Evolutionary conservation across 2,329 filamentous ascomycete species (phyloP).

Genomic region (Monosporascus cannonballus): DNA sequence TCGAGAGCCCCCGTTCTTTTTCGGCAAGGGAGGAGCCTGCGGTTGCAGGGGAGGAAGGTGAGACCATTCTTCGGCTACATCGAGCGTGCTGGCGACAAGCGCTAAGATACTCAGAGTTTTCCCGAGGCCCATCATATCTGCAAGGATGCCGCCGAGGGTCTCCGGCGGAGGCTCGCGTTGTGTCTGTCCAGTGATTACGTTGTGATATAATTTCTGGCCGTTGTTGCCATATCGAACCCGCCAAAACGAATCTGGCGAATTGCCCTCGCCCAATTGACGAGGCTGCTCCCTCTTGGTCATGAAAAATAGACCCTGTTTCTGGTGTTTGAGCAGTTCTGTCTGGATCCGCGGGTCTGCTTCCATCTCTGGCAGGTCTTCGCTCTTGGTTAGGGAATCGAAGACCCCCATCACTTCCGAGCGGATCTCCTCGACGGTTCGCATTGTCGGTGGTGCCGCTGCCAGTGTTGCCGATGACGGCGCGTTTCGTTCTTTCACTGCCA

Average conservation of each 20-base stretch:
- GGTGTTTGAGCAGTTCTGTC: slow-evolving; percentile 71
- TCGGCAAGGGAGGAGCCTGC: slow-evolving; percentile 30
- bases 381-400: slow-evolving; percentile 76
- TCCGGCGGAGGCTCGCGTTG: slow-evolving; percentile 56
- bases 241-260: slow-evolving; percentile 71
- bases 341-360: slow-evolving; percentile 57
- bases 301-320: slow-evolving; percentile 85
- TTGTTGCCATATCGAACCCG: slow-evolving; percentile 47
- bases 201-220: slow-evolving; percentile 61
- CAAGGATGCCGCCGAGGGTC: slow-evolving; percentile 67
- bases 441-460: slow-evolving; percentile 20
- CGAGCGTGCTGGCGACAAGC: slow-evolving; percentile 61
- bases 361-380: slow-evolving; percentile 68
- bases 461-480: slow-evolving; percentile 11
- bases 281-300: slow-evolving; percentile 73
- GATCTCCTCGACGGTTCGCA: slow-evolving; percentile 77
- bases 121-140: slow-evolving; percentile 85
- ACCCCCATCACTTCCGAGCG: slow-evolving; percentile 78
- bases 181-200: slow-evolving; percentile 76
- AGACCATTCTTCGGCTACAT: slow-evolving; percentile 58
- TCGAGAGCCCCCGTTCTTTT: slow-evolving; percentile 29
- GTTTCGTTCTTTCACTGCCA: slow-evolving; percentile 27
- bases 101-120: slow-evolving; percentile 84
- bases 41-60: slow-evolving; percentile 45
- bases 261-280: slow-evolving; percentile 50